A percentile compares a stretch with the other conserved stretches of the same genome.
These are phyloP conservation scores for Priceomyces fermenticarens DNA, from an alignment of 805 yeast species.

Conservation along the genomic window DNA sequence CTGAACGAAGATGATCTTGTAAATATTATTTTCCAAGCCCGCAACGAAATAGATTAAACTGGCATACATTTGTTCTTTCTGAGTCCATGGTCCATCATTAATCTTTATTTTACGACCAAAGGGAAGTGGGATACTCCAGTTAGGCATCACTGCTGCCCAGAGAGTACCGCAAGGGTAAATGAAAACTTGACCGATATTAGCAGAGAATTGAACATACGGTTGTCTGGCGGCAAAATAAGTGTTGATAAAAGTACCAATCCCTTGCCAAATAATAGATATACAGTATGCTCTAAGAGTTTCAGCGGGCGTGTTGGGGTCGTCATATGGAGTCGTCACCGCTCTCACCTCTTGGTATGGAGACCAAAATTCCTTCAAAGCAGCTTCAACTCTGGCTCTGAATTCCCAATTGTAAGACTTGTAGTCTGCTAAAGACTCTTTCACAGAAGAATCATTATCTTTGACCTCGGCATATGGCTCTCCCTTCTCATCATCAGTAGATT, in stretches of 20 bases:
- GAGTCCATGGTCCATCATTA: conserved; percentile 61
- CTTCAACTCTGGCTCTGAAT: conserved; percentile 34
- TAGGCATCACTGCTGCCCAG: conserved; percentile 39
- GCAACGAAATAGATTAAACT: conserved; percentile 29
- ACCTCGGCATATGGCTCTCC: neutral
- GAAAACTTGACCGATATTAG: conserved; percentile 56
- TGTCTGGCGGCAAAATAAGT: conserved; percentile 55
- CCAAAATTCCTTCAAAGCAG: conserved; percentile 31
- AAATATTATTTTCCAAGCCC: conserved; percentile 57
- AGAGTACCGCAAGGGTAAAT: conserved; percentile 58
- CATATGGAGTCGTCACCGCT: conserved; percentile 53
- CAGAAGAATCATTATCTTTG: neutral
- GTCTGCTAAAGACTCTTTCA: conserved; percentile 7
- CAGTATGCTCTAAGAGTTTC: conserved; percentile 58
- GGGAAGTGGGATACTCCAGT: conserved; percentile 25
- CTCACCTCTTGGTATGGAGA: conserved; percentile 67
- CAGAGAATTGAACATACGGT: conserved; percentile 50
- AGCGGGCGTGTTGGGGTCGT: conserved; percentile 47
- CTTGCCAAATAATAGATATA: conserved; percentile 46
- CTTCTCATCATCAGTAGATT: conserved; percentile 1
- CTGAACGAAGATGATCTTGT: conserved; percentile 43
- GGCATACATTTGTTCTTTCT: conserved; percentile 59
- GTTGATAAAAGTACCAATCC: conserved; percentile 59
- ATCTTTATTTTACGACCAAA: conserved; percentile 26
- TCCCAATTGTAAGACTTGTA: conserved; percentile 16